Evolutionary conservation across 345 rosid species (phyloP), one percentile per base, ranked within the genome.

Genomic region (Populus pruinosa): DNA sequence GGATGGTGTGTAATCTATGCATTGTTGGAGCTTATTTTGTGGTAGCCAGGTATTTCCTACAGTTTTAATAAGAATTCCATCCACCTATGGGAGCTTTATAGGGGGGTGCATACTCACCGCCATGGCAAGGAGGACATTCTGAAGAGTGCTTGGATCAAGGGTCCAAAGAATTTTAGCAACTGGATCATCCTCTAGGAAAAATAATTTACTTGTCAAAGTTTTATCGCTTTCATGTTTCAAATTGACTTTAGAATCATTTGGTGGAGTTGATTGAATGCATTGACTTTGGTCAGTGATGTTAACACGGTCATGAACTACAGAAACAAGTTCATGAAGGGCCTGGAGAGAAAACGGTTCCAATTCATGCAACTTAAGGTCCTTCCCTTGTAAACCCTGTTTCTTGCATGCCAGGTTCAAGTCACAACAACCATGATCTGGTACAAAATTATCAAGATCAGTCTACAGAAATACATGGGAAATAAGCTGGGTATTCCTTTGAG

Each of bases 281-380:
- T 63, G 84, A 82, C 79, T 85, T 78, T 82, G 80, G 72, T 75
- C 87, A 75, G 76, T 83, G 71, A 78, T 73, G 82, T 86, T 90
- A 67, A 93, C 89, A 59, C 47, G 81, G 69, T 87, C 87, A 85
- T 92, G 96, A 77, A 92, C 97, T 73, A 91, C 82, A 81, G 96
- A 88, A 83, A 91, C 90, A 74, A 95, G 91, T 67, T 89, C 85
- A 69, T 86, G 93, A 82, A 91, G 91, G 82, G 87, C 87, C 83
- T 85, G 89, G 49, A 82, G 78, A 75, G 89, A 69, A 77, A 14
- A 72, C 35, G 91, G 87, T 67, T 87, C 90, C 56, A 93, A 77
- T 55, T 85, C 85, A 82, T 83, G 82, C 85, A 91, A 71, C 11
- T 77, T 61, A 39, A 82, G 79, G 41, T 85, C 79, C 59, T 82